Percentiles rank a stretch among this genome's conserved stretches.
Evolutionary conservation across 2,329 filamentous ascomycete genomes (phyloP).

Genomic region (Colletotrichum musae): DNA sequence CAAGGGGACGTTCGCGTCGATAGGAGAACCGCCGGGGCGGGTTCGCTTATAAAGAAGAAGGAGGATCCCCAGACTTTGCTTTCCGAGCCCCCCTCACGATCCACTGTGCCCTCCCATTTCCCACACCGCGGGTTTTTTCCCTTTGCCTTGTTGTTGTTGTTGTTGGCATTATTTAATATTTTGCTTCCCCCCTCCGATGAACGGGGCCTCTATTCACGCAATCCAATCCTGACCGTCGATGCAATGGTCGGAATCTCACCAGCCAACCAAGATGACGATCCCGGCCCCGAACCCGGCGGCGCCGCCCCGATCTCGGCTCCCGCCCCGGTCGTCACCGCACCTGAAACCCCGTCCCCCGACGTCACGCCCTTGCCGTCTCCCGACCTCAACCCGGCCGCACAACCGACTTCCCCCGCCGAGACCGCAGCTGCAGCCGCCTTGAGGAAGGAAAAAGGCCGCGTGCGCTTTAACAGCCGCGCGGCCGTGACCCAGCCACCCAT

Average conservation of each 20-base stretch:
- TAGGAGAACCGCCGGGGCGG: conserved; percentile 30
- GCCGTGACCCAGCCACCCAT: conserved; percentile 48
- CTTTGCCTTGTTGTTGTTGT: too few species aligned
- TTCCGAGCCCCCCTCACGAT: conserved; percentile 12
- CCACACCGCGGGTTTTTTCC: conserved; percentile 13
- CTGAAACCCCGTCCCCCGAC: conserved; percentile 18
- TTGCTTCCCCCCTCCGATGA: background rate
- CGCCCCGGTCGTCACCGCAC: conserved; percentile 1
- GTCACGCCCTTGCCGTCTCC: conserved; percentile 6
- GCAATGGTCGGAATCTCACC: conserved; percentile 38
- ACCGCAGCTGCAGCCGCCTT: conserved; percentile 42
- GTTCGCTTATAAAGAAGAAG: conserved; percentile 36
- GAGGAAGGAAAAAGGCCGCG: conserved; percentile 62
- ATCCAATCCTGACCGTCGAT: conserved; percentile 32
- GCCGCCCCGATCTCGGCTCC: background rate
- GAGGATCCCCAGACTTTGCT: conserved; percentile 34
- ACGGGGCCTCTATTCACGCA: conserved; percentile 3
- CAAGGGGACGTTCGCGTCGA: conserved; percentile 1
- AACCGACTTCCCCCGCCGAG: conserved; percentile 19
- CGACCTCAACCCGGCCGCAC: conserved; percentile 10
- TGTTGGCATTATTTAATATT: conserved; percentile 19
- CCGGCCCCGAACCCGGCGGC: conserved; percentile 36
- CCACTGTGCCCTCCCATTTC: conserved; percentile 27
- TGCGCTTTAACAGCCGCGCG: conserved; percentile 64
- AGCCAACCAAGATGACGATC: conserved; percentile 40